phyloP scores from a whole-genome alignment of 495 filamentous ascomycete species.

The Cercophora sp. region DNA sequence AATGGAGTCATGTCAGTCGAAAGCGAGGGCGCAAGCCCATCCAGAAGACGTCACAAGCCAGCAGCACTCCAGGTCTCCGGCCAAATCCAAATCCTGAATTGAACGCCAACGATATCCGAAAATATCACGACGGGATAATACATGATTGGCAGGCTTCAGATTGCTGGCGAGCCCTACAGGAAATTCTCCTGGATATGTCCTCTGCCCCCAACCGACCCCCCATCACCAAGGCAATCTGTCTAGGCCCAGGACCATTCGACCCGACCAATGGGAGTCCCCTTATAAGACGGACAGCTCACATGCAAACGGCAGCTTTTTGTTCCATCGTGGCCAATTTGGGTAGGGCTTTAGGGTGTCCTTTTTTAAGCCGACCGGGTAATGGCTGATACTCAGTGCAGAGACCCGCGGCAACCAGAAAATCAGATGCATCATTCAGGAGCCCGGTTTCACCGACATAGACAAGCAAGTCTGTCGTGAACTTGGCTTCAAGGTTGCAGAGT shows the following conservation, averaged over 20 bases:
- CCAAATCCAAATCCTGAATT: constrained; percentile 29
- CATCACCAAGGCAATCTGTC: constrained; percentile 38
- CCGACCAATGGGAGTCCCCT: constrained; percentile 34
- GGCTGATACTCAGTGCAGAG: constrained; percentile 16
- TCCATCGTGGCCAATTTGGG: constrained; percentile 44
- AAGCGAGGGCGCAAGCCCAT: constrained; percentile 18
- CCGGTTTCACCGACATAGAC: constrained; percentile 62
- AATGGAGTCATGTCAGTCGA: constrained; percentile 28
- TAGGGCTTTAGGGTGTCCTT: constrained; percentile 15
- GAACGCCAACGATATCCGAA: constrained; percentile 18
- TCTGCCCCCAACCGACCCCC: constrained; percentile 8
- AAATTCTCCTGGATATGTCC: constrained; percentile 8
- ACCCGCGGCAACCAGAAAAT: constrained; percentile 20
- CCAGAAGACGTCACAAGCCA: not conserved
- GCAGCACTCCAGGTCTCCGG: constrained; percentile 6
- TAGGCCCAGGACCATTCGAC: constrained; percentile 43
- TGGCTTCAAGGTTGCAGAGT: constrained; percentile 51
- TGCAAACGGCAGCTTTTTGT: constrained; percentile 61
- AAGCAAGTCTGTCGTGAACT: constrained; percentile 50
- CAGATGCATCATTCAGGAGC: constrained; percentile 62
- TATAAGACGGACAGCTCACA: constrained; percentile 32
- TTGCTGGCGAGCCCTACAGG: constrained; percentile 20
- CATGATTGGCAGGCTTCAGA: constrained; percentile 15
- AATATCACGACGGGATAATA: constrained; percentile 18
- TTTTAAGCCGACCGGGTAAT: not conserved